A percentile compares a stretch with the other conserved stretches of the same genome.
Conservation (phyloP, 176 grass and related monocot species). For the Typha latifolia region DNA sequence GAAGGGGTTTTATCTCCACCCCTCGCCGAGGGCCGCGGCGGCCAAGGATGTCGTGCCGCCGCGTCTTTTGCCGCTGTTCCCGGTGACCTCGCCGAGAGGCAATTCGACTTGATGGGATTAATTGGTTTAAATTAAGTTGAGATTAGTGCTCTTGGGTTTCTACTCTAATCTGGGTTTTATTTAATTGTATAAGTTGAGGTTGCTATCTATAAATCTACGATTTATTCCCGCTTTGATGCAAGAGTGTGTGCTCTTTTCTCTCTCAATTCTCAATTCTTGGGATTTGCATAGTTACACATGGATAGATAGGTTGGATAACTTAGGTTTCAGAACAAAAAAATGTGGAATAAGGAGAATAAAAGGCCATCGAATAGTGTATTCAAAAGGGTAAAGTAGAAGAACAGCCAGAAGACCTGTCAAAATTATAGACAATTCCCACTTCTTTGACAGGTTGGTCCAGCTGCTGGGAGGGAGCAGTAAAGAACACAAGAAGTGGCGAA, state of each 20-base stretch:
- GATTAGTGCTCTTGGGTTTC: no score
- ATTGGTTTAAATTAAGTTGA: no score
- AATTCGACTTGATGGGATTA: neutral
- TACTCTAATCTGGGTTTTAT: no score
- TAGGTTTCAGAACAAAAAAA: no score
- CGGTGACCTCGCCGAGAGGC: neutral
- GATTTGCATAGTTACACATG: no score
- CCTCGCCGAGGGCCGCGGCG: slow-evolving; percentile 39
- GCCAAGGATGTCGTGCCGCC: neutral
- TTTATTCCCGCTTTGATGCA: no score
- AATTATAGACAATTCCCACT: neutral
- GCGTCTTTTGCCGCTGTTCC: neutral
- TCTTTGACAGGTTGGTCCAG: slow-evolving; percentile 1
- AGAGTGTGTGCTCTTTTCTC: no score
- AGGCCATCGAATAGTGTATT: neutral
- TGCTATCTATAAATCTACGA: no score
- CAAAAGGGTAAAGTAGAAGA: neutral
- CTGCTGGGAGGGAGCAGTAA: neutral
- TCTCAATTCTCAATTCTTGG: no score
- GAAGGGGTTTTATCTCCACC: slow-evolving; percentile 84
- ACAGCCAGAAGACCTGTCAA: neutral
- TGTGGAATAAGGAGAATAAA: neutral
- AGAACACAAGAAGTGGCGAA: neutral
- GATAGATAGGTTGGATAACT: no score
- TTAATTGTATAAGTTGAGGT: no score